Evolutionary conservation across 2,329 filamentous ascomycete species (phyloP).

Genomic region (Botrytis galanthina): DNA sequence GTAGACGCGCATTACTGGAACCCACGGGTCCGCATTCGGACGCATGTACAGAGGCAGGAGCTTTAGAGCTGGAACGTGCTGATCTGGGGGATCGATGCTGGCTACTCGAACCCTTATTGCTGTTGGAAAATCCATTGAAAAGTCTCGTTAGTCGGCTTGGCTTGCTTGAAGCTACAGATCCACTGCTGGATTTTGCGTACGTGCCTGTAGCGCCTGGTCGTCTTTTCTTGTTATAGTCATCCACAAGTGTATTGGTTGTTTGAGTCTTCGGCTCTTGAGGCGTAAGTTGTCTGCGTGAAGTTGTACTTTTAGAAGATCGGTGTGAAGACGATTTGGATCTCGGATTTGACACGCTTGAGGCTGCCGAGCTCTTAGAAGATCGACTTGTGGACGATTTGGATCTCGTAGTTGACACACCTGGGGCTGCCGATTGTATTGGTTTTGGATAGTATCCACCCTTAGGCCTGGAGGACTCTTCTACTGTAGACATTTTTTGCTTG

Average conservation of each 20-base stretch:
- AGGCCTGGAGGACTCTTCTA: neutral
- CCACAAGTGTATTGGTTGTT: neutral
- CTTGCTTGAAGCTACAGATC: neutral
- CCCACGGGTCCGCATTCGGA: neutral
- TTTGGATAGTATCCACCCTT: neutral
- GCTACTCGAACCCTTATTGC: neutral
- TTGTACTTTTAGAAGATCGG: neutral
- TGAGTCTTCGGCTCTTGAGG: neutral
- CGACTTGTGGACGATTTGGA: neutral
- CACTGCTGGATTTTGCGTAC: neutral
- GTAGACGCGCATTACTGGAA: too few relatives aligned
- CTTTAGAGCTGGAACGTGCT: neutral
- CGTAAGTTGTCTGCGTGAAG: neutral
- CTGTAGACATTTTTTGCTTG: neutral
- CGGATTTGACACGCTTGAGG: neutral
- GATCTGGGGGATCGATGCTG: neutral
- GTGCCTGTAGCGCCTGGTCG: neutral
- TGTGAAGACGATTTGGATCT: neutral
- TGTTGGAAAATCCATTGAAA: neutral
- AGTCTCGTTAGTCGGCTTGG: neutral
- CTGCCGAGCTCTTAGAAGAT: neutral
- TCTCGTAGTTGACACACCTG: neutral
- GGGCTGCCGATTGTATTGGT: neutral
- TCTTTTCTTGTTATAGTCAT: neutral
- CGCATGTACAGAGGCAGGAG: neutral